phyloP scores from a whole-genome alignment of 768 basidiomycete species.

The Lactarius tabidus region DNA sequence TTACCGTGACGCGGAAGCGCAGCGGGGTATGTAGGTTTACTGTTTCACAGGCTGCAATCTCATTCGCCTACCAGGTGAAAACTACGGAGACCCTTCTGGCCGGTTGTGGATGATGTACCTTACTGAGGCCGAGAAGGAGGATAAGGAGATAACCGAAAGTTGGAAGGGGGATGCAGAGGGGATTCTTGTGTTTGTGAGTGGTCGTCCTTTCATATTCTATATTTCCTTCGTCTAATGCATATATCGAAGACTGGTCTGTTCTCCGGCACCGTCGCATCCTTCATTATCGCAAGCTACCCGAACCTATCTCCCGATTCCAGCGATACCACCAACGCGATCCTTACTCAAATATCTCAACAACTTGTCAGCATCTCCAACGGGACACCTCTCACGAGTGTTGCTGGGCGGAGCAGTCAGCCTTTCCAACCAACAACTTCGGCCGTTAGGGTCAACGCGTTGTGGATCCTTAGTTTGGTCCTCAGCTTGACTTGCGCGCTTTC shows the following conservation, averaged over 20 bases:
- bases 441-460: slow-evolving; percentile 14
- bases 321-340: background rate
- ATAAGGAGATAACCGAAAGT: background rate
- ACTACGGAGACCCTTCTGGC: background rate
- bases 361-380: background rate
- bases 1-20: background rate
- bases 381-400: background rate
- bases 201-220: background rate
- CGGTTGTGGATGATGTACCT: background rate
- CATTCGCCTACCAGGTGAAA: background rate
- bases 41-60: background rate
- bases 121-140: background rate
- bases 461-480: slow-evolving; percentile 16
- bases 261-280: slow-evolving; percentile 6
- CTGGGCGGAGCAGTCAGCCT: background rate
- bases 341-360: slow-evolving; percentile 18
- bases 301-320: slow-evolving; percentile 7
- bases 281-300: slow-evolving; percentile 13
- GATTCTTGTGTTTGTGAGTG: slow-evolving; percentile 12
- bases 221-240: background rate
- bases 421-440: background rate
- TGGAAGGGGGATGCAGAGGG: background rate
- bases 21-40: background rate
- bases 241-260: slow-evolving; percentile 14
- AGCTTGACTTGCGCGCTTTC: slow-evolving; percentile 3